Base-by-base conservation (phyloP, 495 filamentous ascomycete genomes). In the Xanthoparmelia taractica region DNA sequence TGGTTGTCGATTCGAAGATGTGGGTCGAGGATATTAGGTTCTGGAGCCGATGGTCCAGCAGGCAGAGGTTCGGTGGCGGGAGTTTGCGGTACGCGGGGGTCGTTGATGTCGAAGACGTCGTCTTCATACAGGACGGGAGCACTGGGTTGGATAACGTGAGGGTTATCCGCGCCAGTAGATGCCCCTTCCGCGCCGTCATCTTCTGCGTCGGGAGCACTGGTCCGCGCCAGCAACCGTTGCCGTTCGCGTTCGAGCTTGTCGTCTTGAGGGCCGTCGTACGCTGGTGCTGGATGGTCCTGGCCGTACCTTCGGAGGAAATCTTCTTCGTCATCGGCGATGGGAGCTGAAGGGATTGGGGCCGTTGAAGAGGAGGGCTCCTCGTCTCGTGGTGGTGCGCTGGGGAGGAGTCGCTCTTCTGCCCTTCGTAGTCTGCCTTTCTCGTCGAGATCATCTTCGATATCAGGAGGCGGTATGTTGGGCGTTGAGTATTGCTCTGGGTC, bases 221-320 rank as follows among this genome's bases (percentile, higher is more conserved):
- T 84, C 68, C 91, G 85, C 64, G 81, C 80, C 56, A 92, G 75
- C 7, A 96, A 73, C 61, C 90, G 80, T 56, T 80, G 84, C 8
- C 89, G 83, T 69, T 96, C 90, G 27, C 91, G 78, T 68, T 96
- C 93, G 68, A 88, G 85, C 71, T 96, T 96, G 70, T 96, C 92
- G 29, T 91, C 89, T n/a, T 58, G 61, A 80, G 65, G 61, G 41
- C 67, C 69, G n/a, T 73, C 68, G 58, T 76, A 74, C 37, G 75
- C 66, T 31, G 73, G 67, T 10, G 77, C 70, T 29, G 65, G 40
- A 43, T 31, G 33, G 34, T 45, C 29, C 3, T 33, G 25, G 25
- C 58, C 54, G 33, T 67, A 60, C 31, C 58, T 47, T 50, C n/a
- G 41, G 12, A 59, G 23, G 47, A 62, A 67, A 36, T 67, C 66